Base-by-base conservation (phyloP, 257 asterid species). In the Solanum commersonii region DNA sequence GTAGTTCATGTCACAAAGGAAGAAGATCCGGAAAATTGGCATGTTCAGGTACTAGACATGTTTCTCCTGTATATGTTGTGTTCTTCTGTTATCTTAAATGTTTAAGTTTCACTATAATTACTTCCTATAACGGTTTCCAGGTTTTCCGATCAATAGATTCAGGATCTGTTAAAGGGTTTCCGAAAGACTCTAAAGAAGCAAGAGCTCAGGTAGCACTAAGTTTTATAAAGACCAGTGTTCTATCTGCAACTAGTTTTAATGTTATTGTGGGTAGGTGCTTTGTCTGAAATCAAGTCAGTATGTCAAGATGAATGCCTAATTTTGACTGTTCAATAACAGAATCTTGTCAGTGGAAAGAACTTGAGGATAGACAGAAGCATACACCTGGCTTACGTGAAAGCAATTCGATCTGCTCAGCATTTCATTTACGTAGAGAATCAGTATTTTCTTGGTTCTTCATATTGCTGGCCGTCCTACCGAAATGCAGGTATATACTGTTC, bases 81-180 rank as follows among this genome's bases (percentile, higher is more conserved):
- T 35, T 31, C 12, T 72, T 29, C 16, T 29, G 23, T 70, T 22
- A 33, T 72, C 67, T 49, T 82, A 76, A 29, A n/a, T 76, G 84
- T 18, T 86, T 33, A 72, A 72, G 44, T 34, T 72, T 72, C 10
- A 25, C 34, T 87, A 5, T 15, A 74, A 40, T 56, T 22, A 84
- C 86, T 72, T 52, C 77, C 71, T 82, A 71, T 87, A 59, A 52
- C 25, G 35, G 29, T 71, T 86, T n/a, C 44, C 94, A 97, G 99
- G 92, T 97, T 85, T 97, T 97, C 78, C 98, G 99, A 87, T 97
- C 99, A 29, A 95, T 97, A 85, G 99, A 97, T 91, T 97, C 99
- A 0, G 99, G 99, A 71, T 97, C 99, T 1, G 87, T 97, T 84
- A 96, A 94, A 91, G 99, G 99, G 77, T 97, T 97, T 87, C 99